Percentiles rank a stretch among this genome's conserved stretches.
Evolutionary conservation across 2,329 filamentous ascomycete species (phyloP).

Genomic region (Sporothrix globosa): DNA sequence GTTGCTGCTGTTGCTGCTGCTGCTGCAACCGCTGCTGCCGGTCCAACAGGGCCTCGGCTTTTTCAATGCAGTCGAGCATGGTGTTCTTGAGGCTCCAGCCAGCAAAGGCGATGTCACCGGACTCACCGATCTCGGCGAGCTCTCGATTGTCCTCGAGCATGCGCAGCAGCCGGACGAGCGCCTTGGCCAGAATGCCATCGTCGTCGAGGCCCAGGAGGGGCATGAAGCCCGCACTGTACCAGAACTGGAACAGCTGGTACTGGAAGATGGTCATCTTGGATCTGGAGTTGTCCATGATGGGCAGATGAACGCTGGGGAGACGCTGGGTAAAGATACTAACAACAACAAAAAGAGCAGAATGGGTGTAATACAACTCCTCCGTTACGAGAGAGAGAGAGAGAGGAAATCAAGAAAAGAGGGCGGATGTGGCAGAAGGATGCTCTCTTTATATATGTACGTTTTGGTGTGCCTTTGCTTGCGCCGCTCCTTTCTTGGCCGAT

Average conservation of each 20-base stretch:
- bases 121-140: background rate
- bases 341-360: background rate
- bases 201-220: slow-evolving; percentile 29
- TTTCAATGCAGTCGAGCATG: slow-evolving; percentile 34
- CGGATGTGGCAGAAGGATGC: background rate
- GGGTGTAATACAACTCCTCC: background rate
- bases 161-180: slow-evolving; percentile 30
- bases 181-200: slow-evolving; percentile 2
- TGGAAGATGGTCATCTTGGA: slow-evolving; percentile 26
- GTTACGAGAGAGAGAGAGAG: background rate
- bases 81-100: slow-evolving; percentile 32
- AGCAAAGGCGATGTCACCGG: slow-evolving; percentile 25
- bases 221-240: slow-evolving; percentile 33
- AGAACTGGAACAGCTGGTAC: slow-evolving; percentile 33
- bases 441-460: background rate
- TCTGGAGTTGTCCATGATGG: slow-evolving; percentile 15
- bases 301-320: background rate
- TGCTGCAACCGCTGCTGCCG: background rate
- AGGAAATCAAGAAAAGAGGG: background rate
- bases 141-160: slow-evolving; percentile 24
- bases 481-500: background rate
- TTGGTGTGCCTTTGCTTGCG: background rate
- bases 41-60: slow-evolving; percentile 27
- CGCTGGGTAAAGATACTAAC: background rate
- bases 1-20: background rate